Percentiles rank a stretch among this genome's conserved stretches.
These are phyloP conservation scores for Neurospora sp. DNA, from an alignment of 2,329 filamentous ascomycete species.

Conservation along the genomic window DNA sequence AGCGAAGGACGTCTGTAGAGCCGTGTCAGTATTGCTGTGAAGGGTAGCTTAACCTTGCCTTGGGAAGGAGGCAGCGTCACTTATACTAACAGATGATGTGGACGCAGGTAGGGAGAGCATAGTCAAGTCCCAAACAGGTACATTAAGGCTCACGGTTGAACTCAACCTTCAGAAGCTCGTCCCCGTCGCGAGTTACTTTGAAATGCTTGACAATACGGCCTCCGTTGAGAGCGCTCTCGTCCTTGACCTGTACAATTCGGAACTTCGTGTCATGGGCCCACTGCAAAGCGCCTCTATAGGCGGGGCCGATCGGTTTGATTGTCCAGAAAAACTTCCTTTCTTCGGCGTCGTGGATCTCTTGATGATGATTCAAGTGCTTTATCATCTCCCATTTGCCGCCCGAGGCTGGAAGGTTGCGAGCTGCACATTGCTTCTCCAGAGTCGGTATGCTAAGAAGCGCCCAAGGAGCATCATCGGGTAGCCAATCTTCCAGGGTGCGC, in stretches of 20 bases:
- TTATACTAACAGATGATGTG: not conserved
- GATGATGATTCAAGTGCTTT: not conserved
- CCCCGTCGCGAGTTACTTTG: not conserved
- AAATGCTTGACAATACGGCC: not conserved
- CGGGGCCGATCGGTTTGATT: too few species aligned
- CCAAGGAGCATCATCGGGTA: not conserved
- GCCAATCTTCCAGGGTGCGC: not conserved
- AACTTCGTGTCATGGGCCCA: not conserved
- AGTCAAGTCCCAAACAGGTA: not conserved
- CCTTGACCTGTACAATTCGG: not conserved
- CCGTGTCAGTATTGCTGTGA: not conserved
- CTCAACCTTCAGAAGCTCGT: not conserved
- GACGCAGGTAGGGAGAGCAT: not conserved
- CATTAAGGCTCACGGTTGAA: not conserved
- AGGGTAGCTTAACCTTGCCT: not conserved
- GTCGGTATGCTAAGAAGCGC: too few species aligned
- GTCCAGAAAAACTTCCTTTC: too few species aligned
- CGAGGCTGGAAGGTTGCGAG: not conserved
- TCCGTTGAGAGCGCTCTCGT: rapidly evolving
- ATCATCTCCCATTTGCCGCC: not conserved
- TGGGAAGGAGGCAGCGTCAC: not conserved
- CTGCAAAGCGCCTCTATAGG: not conserved
- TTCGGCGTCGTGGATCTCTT: too few species aligned
- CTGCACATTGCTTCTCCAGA: not conserved
- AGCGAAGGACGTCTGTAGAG: not conserved